Evolutionary conservation across 2,329 filamentous ascomycete species (phyloP), one percentile per base, ranked within the genome.

Genomic region (Fusarium liriodendri): DNA sequence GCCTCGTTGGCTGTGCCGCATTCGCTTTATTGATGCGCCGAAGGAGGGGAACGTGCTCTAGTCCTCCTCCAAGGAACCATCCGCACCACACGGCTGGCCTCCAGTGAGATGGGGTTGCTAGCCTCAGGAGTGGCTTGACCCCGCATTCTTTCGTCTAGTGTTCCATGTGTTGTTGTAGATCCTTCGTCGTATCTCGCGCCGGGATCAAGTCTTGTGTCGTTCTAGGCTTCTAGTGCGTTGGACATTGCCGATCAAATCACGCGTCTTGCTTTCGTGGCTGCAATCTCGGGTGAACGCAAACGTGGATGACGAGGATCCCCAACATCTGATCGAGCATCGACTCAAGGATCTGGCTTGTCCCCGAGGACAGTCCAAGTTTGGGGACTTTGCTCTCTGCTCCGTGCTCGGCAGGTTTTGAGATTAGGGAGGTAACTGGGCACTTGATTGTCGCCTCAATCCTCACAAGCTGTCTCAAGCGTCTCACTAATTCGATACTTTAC

Each of bases 1-100:
- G 67, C 72, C 63, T 62, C 69, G 69, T 38, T 70, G 29, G 11
- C 57, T 45, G 42, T 52, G 61, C 57, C 62, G 60, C 63, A 33
- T 35, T 35, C 69, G 70, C 35, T 22, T 32, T 25, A 70, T 55
- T 64, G 35, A 62, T 62, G 33, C 35, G 32, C 67, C 66, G 66
- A 67, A 50, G 35, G 33, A 38, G 18, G 22, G 38, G 57, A 35
- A 32, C 47, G 35, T 42, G 47, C 25, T 16, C 5, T 11, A 16
- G 18, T 52, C 6, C 20, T 29, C 47, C 27, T 27, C 27, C 22
- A 25, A 47, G 40, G 40, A 20, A 47, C 22, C 42, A 47, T 47
- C 42, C 42, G 42, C 42, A 47, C 42, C 42, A 47, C 42, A 47
- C 22, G 42, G 42, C 42, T 47, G 22, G 25, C 25, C 22, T 47